Base-by-base conservation (phyloP, 78 protist genomes). In the Cyanophora paradoxa region DNA sequence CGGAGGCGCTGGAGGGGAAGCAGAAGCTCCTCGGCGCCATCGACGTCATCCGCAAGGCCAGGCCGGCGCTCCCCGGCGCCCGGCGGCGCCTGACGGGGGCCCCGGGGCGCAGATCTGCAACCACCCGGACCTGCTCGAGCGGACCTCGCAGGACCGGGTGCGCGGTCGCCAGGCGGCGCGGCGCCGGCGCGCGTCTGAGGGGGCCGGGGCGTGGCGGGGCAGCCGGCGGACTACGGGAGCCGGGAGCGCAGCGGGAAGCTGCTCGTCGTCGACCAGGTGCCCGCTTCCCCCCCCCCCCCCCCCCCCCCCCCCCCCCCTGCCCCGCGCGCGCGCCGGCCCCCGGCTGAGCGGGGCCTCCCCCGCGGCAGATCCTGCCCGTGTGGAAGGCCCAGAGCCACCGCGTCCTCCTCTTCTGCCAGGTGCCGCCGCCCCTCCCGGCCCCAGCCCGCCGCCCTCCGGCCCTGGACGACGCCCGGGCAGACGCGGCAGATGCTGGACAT, bases 401-500 rank as follows among this genome's bases (percentile, higher is more conserved):
- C 8, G 92, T 64, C 20, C 78, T 92, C 34, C 10, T 95, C 36
- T 96, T 95, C 59, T 58, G 89, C 16, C n/a, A n/a, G n/a, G n/a
- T n/a, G n/a, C n/a, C n/a, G n/a, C n/a, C n/a, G n/a, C n/a, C n/a
- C n/a, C n/a, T n/a, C n/a, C n/a, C n/a, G n/a, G n/a, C n/a, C n/a
- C n/a, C n/a, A n/a, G n/a, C n/a, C n/a, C n/a, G n/a, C n/a, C n/a
- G n/a, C n/a, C n/a, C n/a, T n/a, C n/a, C n/a, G n/a, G n/a, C n/a
- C n/a, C n/a, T n/a, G n/a, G n/a, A n/a, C n/a, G n/a, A n/a, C n/a
- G n/a, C n/a, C n/a, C n/a, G n/a, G 31, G 28, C 99, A 97, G 82
- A 83, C 97, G 50, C n/a, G 81, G 19, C 93, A 83, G 72, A 94
- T 95, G 95, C 82, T 97, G 41, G 91, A 95, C 71, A 72, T 95